Evolutionary conservation across 345 rosid genomes (phyloP), one percentile per base, ranked within the genome.

Genomic region (Melaleuca alternifolia): DNA sequence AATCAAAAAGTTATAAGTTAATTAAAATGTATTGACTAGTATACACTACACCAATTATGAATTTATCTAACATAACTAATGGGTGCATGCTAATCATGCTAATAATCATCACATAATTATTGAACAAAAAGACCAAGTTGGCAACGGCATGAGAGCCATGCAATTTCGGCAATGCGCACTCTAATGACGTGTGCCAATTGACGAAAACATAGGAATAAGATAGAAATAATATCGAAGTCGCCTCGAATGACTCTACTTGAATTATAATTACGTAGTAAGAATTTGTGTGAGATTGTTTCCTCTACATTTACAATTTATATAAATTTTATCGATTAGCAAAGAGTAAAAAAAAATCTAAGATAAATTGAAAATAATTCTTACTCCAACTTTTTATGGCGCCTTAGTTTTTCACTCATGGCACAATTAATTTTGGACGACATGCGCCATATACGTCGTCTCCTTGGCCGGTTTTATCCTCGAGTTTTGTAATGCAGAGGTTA

Each of bases 161-260:
- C 21, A 62, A 30, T 14, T 62, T 62, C 28, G 44, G 1, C 1
- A 1, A 7, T 12, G 5, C 10, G 5, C 9, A 0, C 24, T 8
- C 2, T 33, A 2, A 16, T 0, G 0, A 16, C 10, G 5, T 1
- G 1, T 65, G 24, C 11, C 4, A 16, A 33, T 65, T 0, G 0
- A 65, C 2, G 3, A 21, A 51, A 5, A 21, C 5, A 33, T 65
- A 65, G 12, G 37, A 8, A 65, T 8, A 0, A 0, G 4, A 33
- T 16, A 0, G 0, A 23, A 65, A 33, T 1, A 33, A 16, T 16
- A 18, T 0, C 8, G 4, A 4, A 33, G 46, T 71, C 2, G 7
- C 7, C 7, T 0, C 37, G 1, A 37, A 9, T 37, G 24, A 2
- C 7, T 6, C 48, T 6, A 37, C 48, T 18, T 24, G 9, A 33